These are phyloP conservation scores for Tetracentron sinense DNA, from an alignment of 164 flowering plant genomes.

Conservation along the genomic window DNA sequence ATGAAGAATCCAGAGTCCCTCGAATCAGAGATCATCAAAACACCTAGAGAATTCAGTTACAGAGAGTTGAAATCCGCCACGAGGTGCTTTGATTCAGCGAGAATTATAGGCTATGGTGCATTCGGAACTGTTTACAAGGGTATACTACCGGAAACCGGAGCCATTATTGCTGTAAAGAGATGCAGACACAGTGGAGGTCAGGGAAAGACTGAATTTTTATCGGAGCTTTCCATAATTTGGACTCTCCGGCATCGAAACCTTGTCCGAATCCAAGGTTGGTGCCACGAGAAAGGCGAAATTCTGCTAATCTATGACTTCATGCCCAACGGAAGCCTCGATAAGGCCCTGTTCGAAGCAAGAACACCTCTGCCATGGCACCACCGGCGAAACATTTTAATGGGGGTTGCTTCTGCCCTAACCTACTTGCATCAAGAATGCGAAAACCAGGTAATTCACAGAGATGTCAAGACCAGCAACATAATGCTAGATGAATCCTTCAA, in stretches of 20 bases:
- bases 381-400: slow-evolving; percentile 56
- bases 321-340: slow-evolving; percentile 92
- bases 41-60: slow-evolving; percentile 75
- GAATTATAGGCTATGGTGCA: slow-evolving; percentile 84
- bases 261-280: slow-evolving; percentile 87
- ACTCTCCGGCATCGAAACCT: slow-evolving; percentile 88
- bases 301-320: slow-evolving; percentile 78
- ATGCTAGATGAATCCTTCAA: slow-evolving; percentile 79
- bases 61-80: slow-evolving; percentile 72
- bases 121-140: slow-evolving; percentile 92
- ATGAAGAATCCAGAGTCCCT: slow-evolving; percentile 38
- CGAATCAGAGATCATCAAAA: slow-evolving; percentile 54
- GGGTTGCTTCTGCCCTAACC: slow-evolving; percentile 83
- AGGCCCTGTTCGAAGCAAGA: slow-evolving; percentile 70
- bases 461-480: slow-evolving; percentile 80
- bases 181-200: slow-evolving; percentile 69
- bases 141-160: slow-evolving; percentile 54
- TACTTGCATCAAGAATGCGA: slow-evolving; percentile 93
- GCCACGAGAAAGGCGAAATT: slow-evolving; percentile 93
- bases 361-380: slow-evolving; percentile 57
- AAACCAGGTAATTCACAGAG: slow-evolving; percentile 82
- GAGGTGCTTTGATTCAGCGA: slow-evolving; percentile 48
- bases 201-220: slow-evolving; percentile 74
- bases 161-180: slow-evolving; percentile 72
- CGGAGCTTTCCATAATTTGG: slow-evolving; percentile 87